Conservation (phyloP, 73 alveolate genomes). For the Stentor coeruleus region DNA sequence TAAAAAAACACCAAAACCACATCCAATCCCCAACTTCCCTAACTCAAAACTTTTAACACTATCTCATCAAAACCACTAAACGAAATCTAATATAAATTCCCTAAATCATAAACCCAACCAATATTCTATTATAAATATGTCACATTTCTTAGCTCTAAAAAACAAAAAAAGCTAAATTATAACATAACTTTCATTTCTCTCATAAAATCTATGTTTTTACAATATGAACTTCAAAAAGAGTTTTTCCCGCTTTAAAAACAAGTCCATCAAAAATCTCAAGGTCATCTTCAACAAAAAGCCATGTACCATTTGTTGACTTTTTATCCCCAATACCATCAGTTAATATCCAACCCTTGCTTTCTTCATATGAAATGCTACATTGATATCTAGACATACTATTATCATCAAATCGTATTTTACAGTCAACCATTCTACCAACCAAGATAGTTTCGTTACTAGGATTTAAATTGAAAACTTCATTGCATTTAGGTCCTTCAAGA, state of each 20-base stretch:
- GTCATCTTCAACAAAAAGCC: constrained; percentile 78
- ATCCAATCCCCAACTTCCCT: too few relatives aligned
- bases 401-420: constrained; percentile 39
- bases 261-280: constrained; percentile 39
- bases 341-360: constrained; percentile 56
- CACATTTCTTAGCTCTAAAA: too few relatives aligned
- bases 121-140: too few relatives aligned
- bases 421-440: constrained; percentile 46
- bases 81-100: too few relatives aligned
- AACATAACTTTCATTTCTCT: too few relatives aligned
- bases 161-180: too few relatives aligned
- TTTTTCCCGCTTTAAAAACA: constrained; percentile 53
- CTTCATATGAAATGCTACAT: constrained; percentile 38
- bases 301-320: constrained; percentile 81
- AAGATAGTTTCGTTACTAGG: not conserved
- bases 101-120: too few relatives aligned
- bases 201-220: too few relatives aligned
- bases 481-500: constrained; percentile 39
- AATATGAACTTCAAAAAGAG: constrained; percentile 20
- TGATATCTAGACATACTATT: constrained; percentile 36
- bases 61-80: too few relatives aligned
- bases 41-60: too few relatives aligned
- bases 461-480: constrained; percentile 18
- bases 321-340: constrained; percentile 79
- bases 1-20: too few relatives aligned